A percentile compares a stretch with the other conserved stretches of the same genome.
Conservation (phyloP, 345 rosid species). For the Lepidium africanum region DNA sequence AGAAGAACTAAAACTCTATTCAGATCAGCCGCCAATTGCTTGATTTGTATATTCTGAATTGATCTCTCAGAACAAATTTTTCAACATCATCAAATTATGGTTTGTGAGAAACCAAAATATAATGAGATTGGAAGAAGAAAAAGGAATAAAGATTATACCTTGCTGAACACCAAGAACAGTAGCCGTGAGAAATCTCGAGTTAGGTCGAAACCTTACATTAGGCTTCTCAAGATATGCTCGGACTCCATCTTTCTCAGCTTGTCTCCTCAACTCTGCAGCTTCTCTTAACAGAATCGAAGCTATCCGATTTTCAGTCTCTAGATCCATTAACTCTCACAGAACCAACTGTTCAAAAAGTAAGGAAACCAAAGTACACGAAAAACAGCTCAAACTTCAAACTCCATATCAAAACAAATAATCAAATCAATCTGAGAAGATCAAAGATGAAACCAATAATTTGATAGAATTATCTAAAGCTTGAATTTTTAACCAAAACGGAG, state of each 20-base stretch:
- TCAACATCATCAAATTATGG: background rate
- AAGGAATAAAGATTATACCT: conserved; percentile 32
- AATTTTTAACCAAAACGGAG: background rate
- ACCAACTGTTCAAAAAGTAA: background rate
- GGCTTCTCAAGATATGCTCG: conserved; percentile 70
- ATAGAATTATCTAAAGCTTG: background rate
- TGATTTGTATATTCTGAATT: background rate
- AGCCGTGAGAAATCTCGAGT: conserved; percentile 85
- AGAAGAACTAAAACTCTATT: background rate
- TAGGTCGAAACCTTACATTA: conserved; percentile 60
- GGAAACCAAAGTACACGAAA: background rate
- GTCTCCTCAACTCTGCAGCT: conserved; percentile 77
- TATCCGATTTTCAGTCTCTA: conserved; percentile 83
- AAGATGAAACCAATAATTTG: background rate
- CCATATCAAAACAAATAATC: background rate
- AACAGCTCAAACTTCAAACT: background rate
- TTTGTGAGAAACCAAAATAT: background rate
- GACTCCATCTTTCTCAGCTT: conserved; percentile 75
- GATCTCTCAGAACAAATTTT: background rate
- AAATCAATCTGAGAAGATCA: conserved; percentile 6
- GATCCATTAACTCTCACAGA: conserved; percentile 53
- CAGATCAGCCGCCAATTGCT: background rate
- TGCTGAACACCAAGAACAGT: conserved; percentile 94
- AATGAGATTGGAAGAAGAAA: background rate
- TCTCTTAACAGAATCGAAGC: conserved; percentile 85